Conservation (phyloP, 2,329 filamentous ascomycete genomes). For the Chrysoporthe deuterocubensis region DNA sequence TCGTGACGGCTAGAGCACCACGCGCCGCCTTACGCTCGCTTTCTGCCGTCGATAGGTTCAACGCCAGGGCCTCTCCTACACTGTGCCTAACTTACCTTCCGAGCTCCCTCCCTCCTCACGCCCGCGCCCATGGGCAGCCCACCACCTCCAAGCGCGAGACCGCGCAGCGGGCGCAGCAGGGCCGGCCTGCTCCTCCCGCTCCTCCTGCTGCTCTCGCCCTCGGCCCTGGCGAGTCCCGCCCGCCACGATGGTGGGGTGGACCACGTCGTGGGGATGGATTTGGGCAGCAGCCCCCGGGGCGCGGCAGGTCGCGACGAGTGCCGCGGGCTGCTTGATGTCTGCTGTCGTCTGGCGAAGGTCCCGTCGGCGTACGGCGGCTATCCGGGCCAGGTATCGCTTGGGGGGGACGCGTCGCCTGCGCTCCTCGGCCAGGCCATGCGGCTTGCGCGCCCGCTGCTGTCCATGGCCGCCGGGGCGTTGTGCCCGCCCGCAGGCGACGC, state of each 20-base stretch:
- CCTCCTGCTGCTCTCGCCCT: not conserved
- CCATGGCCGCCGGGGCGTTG: constrained; percentile 16
- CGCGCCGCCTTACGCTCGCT: too few species aligned
- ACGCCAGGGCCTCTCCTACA: too few species aligned
- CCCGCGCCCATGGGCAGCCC: not conserved
- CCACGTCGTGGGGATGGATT: not conserved
- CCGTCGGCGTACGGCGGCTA: not conserved
- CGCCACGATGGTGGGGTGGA: not conserved
- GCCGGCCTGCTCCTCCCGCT: not conserved
- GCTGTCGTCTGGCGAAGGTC: not conserved
- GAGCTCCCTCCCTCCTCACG: not conserved
- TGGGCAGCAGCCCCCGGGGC: not conserved
- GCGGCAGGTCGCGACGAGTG: not conserved
- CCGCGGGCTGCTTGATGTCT: constrained; percentile 10
- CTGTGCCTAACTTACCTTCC: too few species aligned
- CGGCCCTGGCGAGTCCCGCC: constrained; percentile 7
- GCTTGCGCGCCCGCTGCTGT: constrained; percentile 8
- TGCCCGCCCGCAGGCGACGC: not conserved
- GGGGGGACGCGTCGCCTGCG: not conserved
- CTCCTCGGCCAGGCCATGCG: constrained; percentile 15
- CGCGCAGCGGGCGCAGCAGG: not conserved
- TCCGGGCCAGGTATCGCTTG: not conserved
- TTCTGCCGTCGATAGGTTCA: too few species aligned
- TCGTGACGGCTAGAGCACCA: too few species aligned
- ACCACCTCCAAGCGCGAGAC: not conserved